Evolutionary conservation across 805 yeast genomes (phyloP).

Genomic region (Schwanniomyces sp.): DNA sequence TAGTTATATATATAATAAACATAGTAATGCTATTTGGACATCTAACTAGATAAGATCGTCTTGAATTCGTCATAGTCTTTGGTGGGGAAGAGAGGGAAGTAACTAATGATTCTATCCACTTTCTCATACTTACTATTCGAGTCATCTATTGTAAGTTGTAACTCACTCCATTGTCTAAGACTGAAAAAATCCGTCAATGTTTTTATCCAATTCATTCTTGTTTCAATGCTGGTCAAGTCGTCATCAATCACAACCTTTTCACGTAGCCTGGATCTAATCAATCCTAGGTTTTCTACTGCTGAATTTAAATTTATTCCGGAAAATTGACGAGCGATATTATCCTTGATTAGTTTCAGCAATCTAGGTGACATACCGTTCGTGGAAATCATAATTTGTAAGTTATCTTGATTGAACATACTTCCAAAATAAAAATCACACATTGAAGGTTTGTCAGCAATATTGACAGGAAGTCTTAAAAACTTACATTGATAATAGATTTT

Average conservation of each 20-base stretch:
- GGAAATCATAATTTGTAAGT: slow-evolving; percentile 75
- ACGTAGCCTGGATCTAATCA: slow-evolving; percentile 52
- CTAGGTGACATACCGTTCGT: slow-evolving; percentile 84
- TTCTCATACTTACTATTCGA: slow-evolving; percentile 14
- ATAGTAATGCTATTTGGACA: neutral
- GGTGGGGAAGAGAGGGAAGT: slow-evolving; percentile 55
- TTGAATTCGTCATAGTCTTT: slow-evolving; percentile 16
- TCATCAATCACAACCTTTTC: slow-evolving; percentile 42
- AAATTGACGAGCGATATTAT: slow-evolving; percentile 53
- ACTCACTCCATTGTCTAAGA: slow-evolving; percentile 58
- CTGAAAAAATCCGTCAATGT: slow-evolving; percentile 59
- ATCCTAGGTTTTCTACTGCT: slow-evolving; percentile 62
- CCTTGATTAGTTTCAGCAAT: slow-evolving; percentile 53
- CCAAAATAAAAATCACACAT: slow-evolving; percentile 87
- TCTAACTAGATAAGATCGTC: slow-evolving; percentile 7
- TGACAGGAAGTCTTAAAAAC: slow-evolving; percentile 55
- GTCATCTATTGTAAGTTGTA: slow-evolving; percentile 28
- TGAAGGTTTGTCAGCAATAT: slow-evolving; percentile 83
- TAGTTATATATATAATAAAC: neutral
- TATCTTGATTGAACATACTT: slow-evolving; percentile 69
- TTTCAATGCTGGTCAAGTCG: slow-evolving; percentile 50
- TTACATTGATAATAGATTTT: slow-evolving; percentile 53
- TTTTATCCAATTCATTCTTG: slow-evolving; percentile 73
- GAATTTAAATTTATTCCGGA: slow-evolving; percentile 48
- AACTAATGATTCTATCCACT: slow-evolving; percentile 42